Conservation (phyloP, 1,284 basidiomycete genomes). For the Tranzscheliella williamsii region DNA sequence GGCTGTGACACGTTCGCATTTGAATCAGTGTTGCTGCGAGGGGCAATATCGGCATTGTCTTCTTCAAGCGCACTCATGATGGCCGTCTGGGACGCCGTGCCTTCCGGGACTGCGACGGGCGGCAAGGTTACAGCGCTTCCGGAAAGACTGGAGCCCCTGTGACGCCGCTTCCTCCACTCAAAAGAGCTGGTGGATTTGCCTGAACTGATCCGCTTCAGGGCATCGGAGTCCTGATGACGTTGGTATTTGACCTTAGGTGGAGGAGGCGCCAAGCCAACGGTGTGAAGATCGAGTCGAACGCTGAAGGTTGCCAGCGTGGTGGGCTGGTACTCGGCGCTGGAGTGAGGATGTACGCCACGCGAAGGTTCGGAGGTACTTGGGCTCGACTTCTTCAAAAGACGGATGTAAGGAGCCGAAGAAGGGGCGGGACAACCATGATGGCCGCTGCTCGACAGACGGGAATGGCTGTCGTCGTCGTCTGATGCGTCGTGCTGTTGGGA, state of each 20-base stretch:
- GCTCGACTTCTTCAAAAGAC: conserved; percentile 10
- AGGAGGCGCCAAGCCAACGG: conserved; percentile 36
- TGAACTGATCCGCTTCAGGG: conserved; percentile 13
- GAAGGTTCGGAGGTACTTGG: conserved; percentile 8
- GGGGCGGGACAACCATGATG: conserved; percentile 11
- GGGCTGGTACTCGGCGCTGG: conserved; percentile 6
- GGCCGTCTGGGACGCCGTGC: too few species aligned
- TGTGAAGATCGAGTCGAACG: conserved; percentile 52
- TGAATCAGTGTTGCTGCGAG: too few species aligned
- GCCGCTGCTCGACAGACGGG: conserved; percentile 18
- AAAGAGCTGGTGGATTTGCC: conserved; percentile 16
- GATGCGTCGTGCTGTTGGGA: conserved; percentile 16
- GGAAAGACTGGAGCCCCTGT: background rate
- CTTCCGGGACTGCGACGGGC: too few species aligned
- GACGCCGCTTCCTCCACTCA: conserved; percentile 18
- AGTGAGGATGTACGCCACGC: conserved; percentile 7
- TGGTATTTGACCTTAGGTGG: conserved; percentile 22
- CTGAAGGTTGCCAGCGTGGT: conserved; percentile 19
- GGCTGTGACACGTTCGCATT: too few species aligned
- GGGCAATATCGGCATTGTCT: too few species aligned
- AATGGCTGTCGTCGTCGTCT: conserved; percentile 31
- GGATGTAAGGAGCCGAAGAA: conserved; percentile 32
- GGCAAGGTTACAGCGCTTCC: too few species aligned
- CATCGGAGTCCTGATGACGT: conserved; percentile 6
- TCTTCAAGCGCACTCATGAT: too few species aligned